These are phyloP conservation scores for Ogataea angusta DNA, from an alignment of 805 yeast species.

Conservation along the genomic window DNA sequence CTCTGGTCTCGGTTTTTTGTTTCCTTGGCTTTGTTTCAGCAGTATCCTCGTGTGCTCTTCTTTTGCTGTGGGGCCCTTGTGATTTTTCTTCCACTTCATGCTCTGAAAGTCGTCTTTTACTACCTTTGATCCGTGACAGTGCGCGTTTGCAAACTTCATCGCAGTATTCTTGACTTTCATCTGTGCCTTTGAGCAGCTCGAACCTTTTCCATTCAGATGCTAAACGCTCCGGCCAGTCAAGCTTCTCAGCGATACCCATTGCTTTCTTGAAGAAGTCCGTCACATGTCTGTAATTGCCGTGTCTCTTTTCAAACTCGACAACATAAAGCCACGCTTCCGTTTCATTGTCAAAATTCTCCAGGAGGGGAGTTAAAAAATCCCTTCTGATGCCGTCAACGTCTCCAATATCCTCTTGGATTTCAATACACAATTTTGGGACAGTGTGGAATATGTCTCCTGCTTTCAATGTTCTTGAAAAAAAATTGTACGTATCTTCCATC, in stretches of 20 bases:
- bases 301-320: constrained; percentile 37
- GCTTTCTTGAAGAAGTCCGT: constrained; percentile 34
- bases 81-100: no score
- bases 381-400: constrained; percentile 29
- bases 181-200: constrained; percentile 35
- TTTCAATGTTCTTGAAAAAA: constrained; percentile 29
- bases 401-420: constrained; percentile 32
- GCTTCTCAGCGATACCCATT: constrained; percentile 18
- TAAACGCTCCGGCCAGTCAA: constrained; percentile 53
- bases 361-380: constrained; percentile 4
- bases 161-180: constrained; percentile 7
- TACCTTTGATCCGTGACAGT: no score
- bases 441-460: constrained; percentile 39
- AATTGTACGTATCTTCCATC: constrained; percentile 21
- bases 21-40: constrained; percentile 2
- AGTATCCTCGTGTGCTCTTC: neutral
- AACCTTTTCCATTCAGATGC: constrained; percentile 42
- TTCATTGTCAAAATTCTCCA: constrained; percentile 27
- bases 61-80: no score
- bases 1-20: constrained; percentile 31
- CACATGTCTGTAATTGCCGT: constrained; percentile 27
- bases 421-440: constrained; percentile 41
- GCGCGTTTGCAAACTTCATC: neutral
- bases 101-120: no score
- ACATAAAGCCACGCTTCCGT: constrained; percentile 48